Percentiles rank a stretch among this genome's conserved stretches.
These are phyloP conservation scores for Candida awuae DNA, from an alignment of 805 yeast species.

Conservation along the genomic window DNA sequence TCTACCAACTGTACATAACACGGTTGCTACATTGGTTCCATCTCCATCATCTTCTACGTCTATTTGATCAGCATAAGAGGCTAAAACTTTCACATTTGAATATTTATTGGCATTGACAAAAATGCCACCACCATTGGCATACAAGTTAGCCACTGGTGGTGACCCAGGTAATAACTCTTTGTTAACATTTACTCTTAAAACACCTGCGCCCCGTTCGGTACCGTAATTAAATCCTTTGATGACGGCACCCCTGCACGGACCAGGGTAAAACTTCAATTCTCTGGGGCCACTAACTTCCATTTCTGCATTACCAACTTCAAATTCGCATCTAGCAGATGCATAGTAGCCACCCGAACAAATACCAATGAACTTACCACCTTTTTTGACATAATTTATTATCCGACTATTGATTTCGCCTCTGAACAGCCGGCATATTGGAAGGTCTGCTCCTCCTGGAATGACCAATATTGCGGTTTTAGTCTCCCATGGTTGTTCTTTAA, in stretches of 20 bases:
- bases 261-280: conserved; percentile 77
- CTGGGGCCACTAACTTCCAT: conserved; percentile 83
- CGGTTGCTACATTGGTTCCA: conserved; percentile 55
- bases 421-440: conserved; percentile 70
- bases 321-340: conserved; percentile 67
- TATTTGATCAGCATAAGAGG: conserved; percentile 49
- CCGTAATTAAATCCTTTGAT: conserved; percentile 74
- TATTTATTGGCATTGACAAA: conserved; percentile 67
- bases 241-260: conserved; percentile 74
- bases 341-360: conserved; percentile 96
- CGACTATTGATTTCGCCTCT: conserved; percentile 59
- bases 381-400: conserved; percentile 55
- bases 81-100: conserved; percentile 61
- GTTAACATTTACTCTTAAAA: conserved; percentile 40
- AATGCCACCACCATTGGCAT: conserved; percentile 86
- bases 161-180: conserved; percentile 26
- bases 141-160: conserved; percentile 30
- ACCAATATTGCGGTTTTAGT: conserved; percentile 70
- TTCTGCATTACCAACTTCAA: conserved; percentile 61
- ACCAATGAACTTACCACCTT: conserved; percentile 81
- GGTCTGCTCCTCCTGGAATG: conserved; percentile 95
- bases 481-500: conserved; percentile 83
- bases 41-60: conserved; percentile 37
- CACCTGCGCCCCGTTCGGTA: conserved; percentile 66
- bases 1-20: conserved; percentile 57